Evolutionary conservation across 148 eudicot species (phyloP), one percentile per base, ranked within the genome.

Genomic region (Persicaria maculosa): DNA sequence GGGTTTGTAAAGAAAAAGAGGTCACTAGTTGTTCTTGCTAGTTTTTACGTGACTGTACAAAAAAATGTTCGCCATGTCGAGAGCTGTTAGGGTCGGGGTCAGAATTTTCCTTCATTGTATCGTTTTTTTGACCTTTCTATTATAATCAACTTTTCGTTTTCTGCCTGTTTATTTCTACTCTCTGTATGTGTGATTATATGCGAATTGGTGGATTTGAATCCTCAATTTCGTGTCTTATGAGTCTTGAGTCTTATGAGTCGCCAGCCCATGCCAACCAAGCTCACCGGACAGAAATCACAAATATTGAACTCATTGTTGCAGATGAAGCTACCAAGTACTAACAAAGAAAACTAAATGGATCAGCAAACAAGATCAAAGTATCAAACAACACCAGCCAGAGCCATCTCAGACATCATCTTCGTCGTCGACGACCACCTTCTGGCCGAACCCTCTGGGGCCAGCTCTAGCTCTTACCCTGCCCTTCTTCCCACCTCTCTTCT

Each of bases 371-470:
- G 43, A 22, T 62, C 44, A 62, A 62, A 62, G 11, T 62, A 31
- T n/a, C n/a, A n/a, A n/a, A n/a, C n/a, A n/a, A n/a, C n/a, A n/a
- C 43, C 9, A 25, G 4, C 9, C 0, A 22, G 9, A 9, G 19
- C 11, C 14, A 61, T 44, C 47, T 10, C 7, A 76, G 46, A 79
- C 77, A 47, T 77, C 83, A 68, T 83, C 84, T 64, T 84, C 86
- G 11, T 83, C 86, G 1, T 81, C 84, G 17, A 83, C 85, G 65
- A 83, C 84, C 59, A 83, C 70, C 79, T 91, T 93, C 78, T 91
- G 92, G 17, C 98, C 98, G 74, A 93, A 89, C 6, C 98, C 98
- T 85, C 86, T 86, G 0, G 98, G 97, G 48, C 94, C 91, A 44
- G 79, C 81, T 82, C 84, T 86, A 47, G 88, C 75, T 81, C 81